These are phyloP conservation scores for Aspergillus costaricaensis DNA, from an alignment of 2,329 filamentous ascomycete species.

Conservation along the genomic window DNA sequence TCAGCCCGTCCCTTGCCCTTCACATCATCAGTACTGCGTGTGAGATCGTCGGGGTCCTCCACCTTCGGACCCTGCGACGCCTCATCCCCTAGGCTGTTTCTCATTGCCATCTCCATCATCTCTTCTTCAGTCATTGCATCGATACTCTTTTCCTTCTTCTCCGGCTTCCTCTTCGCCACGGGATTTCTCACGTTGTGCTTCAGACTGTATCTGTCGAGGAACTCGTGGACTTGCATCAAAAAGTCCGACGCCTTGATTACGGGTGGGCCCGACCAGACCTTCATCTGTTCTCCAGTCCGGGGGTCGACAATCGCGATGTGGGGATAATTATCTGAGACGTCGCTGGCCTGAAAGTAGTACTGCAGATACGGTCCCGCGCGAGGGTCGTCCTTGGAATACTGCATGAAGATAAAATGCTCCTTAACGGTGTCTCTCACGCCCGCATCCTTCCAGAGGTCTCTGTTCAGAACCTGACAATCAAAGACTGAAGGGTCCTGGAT, in stretches of 20 bases:
- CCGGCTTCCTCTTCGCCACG: conserved; percentile 74
- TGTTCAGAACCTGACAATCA: conserved; percentile 89
- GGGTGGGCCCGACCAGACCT: conserved; percentile 86
- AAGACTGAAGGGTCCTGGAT: conserved; percentile 93
- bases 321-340: conserved; percentile 86
- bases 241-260: conserved; percentile 78
- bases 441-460: conserved; percentile 92
- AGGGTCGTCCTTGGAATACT: conserved; percentile 84
- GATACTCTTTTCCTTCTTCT: conserved; percentile 71
- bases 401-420: conserved; percentile 94
- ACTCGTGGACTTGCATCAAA: conserved; percentile 87
- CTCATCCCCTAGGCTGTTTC: conserved; percentile 73
- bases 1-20: conserved; percentile 54
- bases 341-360: conserved; percentile 82
- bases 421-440: conserved; percentile 75
- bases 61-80: conserved; percentile 54
- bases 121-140: conserved; percentile 94
- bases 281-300: conserved; percentile 93
- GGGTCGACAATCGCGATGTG: conserved; percentile 96
- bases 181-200: conserved; percentile 89
- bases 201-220: conserved; percentile 94
- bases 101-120: conserved; percentile 90
- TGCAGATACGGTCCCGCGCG: conserved; percentile 78
- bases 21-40: conserved; percentile 60
- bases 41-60: conserved; percentile 84